A percentile compares a stretch with the other conserved stretches of the same genome.
These are phyloP conservation scores for Boeremia lycopersici DNA, from an alignment of 2,329 filamentous ascomycete species.

Conservation along the genomic window DNA sequence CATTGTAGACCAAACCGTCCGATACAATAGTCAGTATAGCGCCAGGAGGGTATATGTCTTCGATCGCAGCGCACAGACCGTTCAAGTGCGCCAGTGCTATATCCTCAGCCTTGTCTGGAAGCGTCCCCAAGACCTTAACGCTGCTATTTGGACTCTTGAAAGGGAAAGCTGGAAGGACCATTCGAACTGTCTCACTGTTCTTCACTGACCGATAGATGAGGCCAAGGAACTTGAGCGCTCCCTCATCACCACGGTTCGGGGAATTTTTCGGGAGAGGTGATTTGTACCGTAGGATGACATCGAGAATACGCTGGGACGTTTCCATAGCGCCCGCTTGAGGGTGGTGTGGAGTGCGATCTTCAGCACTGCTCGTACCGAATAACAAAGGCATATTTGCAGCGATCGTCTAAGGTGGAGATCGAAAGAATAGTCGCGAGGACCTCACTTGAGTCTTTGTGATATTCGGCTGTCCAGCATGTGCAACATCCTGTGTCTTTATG, in stretches of 20 bases:
- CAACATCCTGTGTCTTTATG: neutral
- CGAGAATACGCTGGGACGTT: slow-evolving; percentile 15
- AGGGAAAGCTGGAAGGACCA: slow-evolving; percentile 62
- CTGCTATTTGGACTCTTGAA: slow-evolving; percentile 66
- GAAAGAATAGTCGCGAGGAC: neutral
- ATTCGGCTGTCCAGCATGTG: neutral
- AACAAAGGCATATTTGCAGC: slow-evolving; percentile 9
- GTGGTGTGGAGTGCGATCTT: neutral
- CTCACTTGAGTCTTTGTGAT: neutral
- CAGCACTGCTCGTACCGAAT: neutral
- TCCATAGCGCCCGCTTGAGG: neutral
- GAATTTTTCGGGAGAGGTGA: slow-evolving; percentile 15
- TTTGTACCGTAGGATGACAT: slow-evolving; percentile 20
- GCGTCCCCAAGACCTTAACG: slow-evolving; percentile 59
- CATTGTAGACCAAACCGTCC: slow-evolving; percentile 51
- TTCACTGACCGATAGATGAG: slow-evolving; percentile 21
- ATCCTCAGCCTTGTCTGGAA: slow-evolving; percentile 54
- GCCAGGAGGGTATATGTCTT: slow-evolving; percentile 47
- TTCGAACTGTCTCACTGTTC: slow-evolving; percentile 19
- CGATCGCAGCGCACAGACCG: slow-evolving; percentile 49
- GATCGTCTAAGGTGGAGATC: neutral
- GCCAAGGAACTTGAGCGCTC: slow-evolving; percentile 17
- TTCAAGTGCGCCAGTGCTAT: slow-evolving; percentile 51
- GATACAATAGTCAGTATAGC: slow-evolving; percentile 49
- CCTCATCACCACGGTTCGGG: slow-evolving; percentile 20